phyloP scores from a whole-genome alignment of 1,139 yeast genomes.

The Pichia kudriavzevii region DNA sequence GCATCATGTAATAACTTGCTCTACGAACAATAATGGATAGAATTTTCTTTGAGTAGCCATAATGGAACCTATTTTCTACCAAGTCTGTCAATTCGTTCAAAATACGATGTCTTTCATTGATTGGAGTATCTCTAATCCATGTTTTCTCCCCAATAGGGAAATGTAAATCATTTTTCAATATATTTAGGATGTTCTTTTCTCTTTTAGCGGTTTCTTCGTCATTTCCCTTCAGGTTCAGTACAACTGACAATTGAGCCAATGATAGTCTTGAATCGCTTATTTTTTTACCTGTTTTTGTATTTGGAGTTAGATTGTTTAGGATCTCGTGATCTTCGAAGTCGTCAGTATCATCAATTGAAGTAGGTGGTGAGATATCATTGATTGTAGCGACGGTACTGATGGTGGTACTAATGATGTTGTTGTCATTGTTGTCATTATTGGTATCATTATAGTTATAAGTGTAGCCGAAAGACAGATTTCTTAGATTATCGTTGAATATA shows the following conservation, averaged over 20 bases:
- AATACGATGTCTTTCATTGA: constrained; percentile 41
- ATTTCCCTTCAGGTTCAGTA: constrained; percentile 44
- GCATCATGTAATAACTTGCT: constrained; percentile 77
- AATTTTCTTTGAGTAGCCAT: constrained; percentile 39
- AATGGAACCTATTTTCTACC: constrained; percentile 45
- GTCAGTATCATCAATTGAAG: constrained; percentile 2
- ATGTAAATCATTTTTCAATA: constrained; percentile 50
- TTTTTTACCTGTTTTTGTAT: constrained; percentile 16
- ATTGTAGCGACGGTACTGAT: no score
- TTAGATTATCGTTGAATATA: no score
- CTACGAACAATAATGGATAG: constrained; percentile 68
- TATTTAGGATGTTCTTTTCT: constrained; percentile 54
- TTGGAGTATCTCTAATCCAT: constrained; percentile 72
- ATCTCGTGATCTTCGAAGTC: neutral
- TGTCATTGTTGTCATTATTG: neutral
- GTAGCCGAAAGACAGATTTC: no score
- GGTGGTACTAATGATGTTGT: no score
- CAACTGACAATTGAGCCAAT: constrained; percentile 45
- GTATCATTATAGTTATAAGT: no score
- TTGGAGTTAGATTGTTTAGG: constrained; percentile 2
- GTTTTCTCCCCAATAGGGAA: constrained; percentile 70
- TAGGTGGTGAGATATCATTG: no score
- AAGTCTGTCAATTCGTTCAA: constrained; percentile 42
- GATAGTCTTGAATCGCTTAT: constrained; percentile 48
- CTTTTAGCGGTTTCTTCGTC: constrained; percentile 48